A percentile compares a stretch with the other conserved stretches of the same genome.
Conservation (phyloP, 2,329 filamentous ascomycete genomes). For the Aspergillus sp. region DNA sequence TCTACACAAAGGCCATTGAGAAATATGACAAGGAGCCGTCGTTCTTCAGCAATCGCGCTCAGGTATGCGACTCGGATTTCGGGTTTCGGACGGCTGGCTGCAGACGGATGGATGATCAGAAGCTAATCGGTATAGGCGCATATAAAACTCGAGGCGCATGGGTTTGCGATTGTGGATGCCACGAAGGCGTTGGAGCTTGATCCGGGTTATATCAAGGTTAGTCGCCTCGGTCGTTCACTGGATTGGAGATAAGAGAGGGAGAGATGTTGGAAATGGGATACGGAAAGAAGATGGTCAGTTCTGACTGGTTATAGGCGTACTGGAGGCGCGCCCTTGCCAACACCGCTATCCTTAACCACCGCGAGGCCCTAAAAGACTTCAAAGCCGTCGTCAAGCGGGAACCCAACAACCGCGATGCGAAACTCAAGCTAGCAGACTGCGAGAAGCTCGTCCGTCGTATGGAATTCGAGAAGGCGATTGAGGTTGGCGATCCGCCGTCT, state of each 20-base stretch:
- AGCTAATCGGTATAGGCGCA: constrained; percentile 58
- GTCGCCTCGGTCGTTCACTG: constrained; percentile 4
- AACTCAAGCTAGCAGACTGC: constrained; percentile 83
- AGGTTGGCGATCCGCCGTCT: constrained; percentile 84
- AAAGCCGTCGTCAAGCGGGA: constrained; percentile 82
- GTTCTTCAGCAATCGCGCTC: constrained; percentile 90
- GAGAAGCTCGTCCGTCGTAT: constrained; percentile 89
- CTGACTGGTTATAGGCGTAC: constrained; percentile 59
- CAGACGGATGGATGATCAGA: neutral
- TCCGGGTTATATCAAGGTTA: constrained; percentile 78
- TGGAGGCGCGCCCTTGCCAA: constrained; percentile 89
- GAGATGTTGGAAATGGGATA: neutral
- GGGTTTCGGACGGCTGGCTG: neutral
- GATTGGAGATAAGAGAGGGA: neutral
- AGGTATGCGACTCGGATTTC: constrained; percentile 54
- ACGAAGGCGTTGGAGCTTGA: constrained; percentile 88
- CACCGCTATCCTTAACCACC: constrained; percentile 81
- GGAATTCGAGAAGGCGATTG: constrained; percentile 91
- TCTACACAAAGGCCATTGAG: constrained; percentile 82
- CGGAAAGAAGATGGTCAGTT: neutral
- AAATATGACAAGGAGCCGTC: constrained; percentile 75
- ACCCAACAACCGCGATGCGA: constrained; percentile 82
- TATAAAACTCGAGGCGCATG: constrained; percentile 92
- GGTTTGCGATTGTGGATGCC: constrained; percentile 85
- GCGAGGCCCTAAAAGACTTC: constrained; percentile 86